Percentiles rank a stretch among this genome's conserved stretches.
These are phyloP conservation scores for Rhamnella rubrinervis DNA, from an alignment of 331 rosid species.

Conservation along the genomic window DNA sequence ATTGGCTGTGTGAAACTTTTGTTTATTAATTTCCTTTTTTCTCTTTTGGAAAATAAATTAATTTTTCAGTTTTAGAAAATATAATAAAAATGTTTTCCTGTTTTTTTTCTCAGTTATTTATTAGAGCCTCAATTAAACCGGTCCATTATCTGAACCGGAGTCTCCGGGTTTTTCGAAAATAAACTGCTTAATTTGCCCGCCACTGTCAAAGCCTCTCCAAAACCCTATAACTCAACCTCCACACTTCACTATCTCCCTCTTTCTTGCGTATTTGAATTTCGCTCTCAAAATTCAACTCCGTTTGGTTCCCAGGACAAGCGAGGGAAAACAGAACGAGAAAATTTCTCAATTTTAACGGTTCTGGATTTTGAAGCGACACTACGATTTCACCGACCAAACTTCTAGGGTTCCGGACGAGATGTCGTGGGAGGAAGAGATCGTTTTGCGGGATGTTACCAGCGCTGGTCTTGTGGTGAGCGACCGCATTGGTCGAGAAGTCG, in stretches of 20 bases:
- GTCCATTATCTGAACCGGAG: background rate
- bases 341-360: background rate
- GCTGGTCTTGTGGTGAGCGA: slow-evolving; percentile 81
- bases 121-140: no score
- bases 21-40: no score
- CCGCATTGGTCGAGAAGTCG: slow-evolving; percentile 82
- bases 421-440: slow-evolving; percentile 85
- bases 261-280: background rate
- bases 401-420: slow-evolving; percentile 38
- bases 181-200: slow-evolving; percentile 6
- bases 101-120: no score
- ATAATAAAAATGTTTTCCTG: no score
- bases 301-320: slow-evolving; percentile 12
- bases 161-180: background rate
- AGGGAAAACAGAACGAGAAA: background rate
- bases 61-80: no score
- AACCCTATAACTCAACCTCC: slow-evolving; percentile 1
- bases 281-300: background rate
- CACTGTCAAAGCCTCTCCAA: slow-evolving; percentile 18
- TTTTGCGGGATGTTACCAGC: slow-evolving; percentile 75
- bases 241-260: background rate
- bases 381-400: background rate
- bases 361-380: background rate
- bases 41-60: no score
- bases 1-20: no score